Evolutionary conservation across 441 rosid genomes (phyloP).

Genomic region (Codiaeum variegatum): DNA sequence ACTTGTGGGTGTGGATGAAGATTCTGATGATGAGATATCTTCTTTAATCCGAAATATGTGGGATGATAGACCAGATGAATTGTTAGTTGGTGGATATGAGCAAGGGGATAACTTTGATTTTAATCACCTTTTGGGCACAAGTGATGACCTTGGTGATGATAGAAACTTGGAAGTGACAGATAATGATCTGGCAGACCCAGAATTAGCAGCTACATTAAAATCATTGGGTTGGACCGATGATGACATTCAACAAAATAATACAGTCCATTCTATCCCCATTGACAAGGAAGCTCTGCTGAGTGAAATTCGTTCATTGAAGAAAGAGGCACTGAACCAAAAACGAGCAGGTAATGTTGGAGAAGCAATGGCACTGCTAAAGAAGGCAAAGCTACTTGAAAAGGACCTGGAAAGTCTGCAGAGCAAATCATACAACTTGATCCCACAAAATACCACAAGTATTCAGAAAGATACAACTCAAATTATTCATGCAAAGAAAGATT

Average conservation of each 20-base stretch:
- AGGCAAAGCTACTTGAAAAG: slow-evolving; percentile 68
- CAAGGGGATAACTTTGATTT: slow-evolving; percentile 38
- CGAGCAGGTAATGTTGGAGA: slow-evolving; percentile 55
- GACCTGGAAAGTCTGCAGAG: slow-evolving; percentile 42
- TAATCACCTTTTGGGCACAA: slow-evolving; percentile 41
- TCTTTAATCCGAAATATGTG: slow-evolving; percentile 58
- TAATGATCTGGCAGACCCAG: slow-evolving; percentile 81
- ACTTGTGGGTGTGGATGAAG: slow-evolving; percentile 65
- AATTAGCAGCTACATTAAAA: slow-evolving; percentile 60
- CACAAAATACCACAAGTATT: slow-evolving; percentile 4
- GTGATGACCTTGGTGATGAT: slow-evolving; percentile 51
- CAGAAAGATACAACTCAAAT: slow-evolving; percentile 21
- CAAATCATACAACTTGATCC: slow-evolving; percentile 11
- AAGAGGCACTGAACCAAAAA: slow-evolving; percentile 60
- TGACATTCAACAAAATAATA: slow-evolving; percentile 28
- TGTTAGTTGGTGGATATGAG: slow-evolving; percentile 40
- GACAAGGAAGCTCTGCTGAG: slow-evolving; percentile 41
- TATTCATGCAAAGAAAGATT: slow-evolving; percentile 23
- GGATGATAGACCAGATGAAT: slow-evolving; percentile 50
- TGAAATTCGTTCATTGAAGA: slow-evolving; percentile 59
- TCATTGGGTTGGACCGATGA: slow-evolving; percentile 84
- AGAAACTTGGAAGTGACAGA: slow-evolving; percentile 74
- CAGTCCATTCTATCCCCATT: slow-evolving; percentile 22
- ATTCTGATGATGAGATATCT: slow-evolving; percentile 89
- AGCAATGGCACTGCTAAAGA: slow-evolving; percentile 72